Evolutionary conservation across 371 early-diverging fungal species (phyloP).

Genomic region (Syncephalastrum monosporum): DNA sequence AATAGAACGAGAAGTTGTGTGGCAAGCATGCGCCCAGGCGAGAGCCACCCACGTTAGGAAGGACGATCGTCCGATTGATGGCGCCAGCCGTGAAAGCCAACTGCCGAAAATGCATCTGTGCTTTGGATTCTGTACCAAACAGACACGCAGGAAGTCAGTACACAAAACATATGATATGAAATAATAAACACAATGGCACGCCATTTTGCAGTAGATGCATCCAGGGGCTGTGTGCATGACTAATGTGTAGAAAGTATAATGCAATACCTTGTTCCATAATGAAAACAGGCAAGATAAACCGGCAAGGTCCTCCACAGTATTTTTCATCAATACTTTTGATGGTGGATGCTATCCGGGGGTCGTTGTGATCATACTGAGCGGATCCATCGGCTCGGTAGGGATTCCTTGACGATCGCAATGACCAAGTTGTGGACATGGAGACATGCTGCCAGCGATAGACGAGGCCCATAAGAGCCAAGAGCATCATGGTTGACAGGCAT

Average conservation of each 20-base stretch:
- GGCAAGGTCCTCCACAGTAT: conserved; percentile 40
- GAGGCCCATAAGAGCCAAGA: conserved; percentile 11
- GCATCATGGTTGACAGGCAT: conserved; percentile 1
- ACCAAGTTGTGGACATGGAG: not conserved
- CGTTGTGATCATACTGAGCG: conserved; percentile 8
- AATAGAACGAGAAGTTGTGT: conserved; percentile 32
- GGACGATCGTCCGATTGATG: conserved; percentile 31
- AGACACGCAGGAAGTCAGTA: too few relatives aligned
- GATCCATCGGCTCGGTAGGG: not conserved
- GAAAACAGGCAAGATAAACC: conserved; percentile 30
- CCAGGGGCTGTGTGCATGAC: not conserved
- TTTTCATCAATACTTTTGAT: conserved; percentile 20
- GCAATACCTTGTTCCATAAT: conserved; percentile 39
- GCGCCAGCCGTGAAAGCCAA: conserved; percentile 32
- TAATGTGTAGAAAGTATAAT: not conserved
- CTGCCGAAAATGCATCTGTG: conserved; percentile 41
- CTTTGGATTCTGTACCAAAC: conserved; percentile 34
- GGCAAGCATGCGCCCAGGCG: conserved; percentile 34
- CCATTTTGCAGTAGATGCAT: too few relatives aligned
- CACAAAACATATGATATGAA: not conserved
- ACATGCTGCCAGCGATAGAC: conserved; percentile 11
- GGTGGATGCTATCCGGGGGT: conserved; percentile 12
- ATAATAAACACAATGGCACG: not conserved
- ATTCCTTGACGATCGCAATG: conserved; percentile 4
- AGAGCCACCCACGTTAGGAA: conserved; percentile 33